These are phyloP conservation scores for Aegilops bicornis DNA, from an alignment of 176 grass and related monocot genomes.

Conservation along the genomic window DNA sequence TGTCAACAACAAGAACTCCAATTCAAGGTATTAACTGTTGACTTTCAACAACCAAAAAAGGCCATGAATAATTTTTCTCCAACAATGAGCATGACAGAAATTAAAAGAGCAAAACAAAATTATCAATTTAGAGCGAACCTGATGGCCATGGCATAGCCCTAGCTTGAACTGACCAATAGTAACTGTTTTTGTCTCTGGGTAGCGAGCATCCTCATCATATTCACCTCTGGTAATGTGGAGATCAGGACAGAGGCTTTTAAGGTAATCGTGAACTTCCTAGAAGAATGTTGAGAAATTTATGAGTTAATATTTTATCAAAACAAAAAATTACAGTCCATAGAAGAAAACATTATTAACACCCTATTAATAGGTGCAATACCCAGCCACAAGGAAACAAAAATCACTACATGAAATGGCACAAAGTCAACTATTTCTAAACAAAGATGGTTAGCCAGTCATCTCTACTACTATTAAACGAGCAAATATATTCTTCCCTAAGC, in stretches of 20 bases:
- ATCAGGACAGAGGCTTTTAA: conserved; percentile 98
- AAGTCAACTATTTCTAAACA: neutral
- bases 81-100: conserved; percentile 10
- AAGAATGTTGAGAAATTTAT: conserved; percentile 10
- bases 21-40: neutral
- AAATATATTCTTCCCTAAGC: no score
- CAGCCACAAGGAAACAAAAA: conserved; percentile 1
- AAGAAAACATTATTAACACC: neutral
- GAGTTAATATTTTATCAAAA: neutral
- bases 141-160: conserved; percentile 94
- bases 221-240: conserved; percentile 89
- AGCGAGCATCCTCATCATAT: conserved; percentile 92
- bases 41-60: neutral
- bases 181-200: conserved; percentile 93
- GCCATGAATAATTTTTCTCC: neutral
- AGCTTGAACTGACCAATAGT: conserved; percentile 99
- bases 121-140: conserved; percentile 49
- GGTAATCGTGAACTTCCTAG: conserved; percentile 96
- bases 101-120: neutral
- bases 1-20: neutral
- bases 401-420: neutral
- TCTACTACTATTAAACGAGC: no score
- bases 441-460: conserved; percentile 13
- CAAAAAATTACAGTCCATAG: conserved; percentile 16
- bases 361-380: conserved; percentile 15